Base-by-base conservation (phyloP, 331 rosid species). In the Prunus yedoensis region DNA sequence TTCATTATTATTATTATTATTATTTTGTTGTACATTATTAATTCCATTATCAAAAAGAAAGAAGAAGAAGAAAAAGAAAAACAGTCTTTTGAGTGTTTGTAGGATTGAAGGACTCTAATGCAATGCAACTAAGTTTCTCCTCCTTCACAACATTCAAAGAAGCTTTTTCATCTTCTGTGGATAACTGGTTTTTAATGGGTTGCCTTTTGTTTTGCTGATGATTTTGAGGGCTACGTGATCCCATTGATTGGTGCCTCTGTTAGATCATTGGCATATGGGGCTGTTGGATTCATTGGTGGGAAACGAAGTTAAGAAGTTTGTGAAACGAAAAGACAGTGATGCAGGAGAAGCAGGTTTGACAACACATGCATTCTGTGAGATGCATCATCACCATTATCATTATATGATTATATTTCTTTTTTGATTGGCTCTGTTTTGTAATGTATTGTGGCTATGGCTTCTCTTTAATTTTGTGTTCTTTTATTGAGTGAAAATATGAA, bases 261-360 rank as follows among this genome's bases (percentile, higher is more conserved):
- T 56, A 69, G 82, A 64, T 66, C 77, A 82, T 53, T 16, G 58
- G 17, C 21, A 65, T 59, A 90, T 94, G 93, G 94, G 91, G 78
- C 73, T 82, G 86, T 78, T 89, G 80, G 96, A 83, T 81, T 87
- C 89, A 3, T 78, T 94, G 45, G 77, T 81, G 78, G 84, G 84
- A 28, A 82, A 49, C 74, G 81, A 62, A 68, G 86, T 79, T 23
- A 74, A 84, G 27, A 90, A 66, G 66, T 78, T 85, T 30, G 79
- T 90, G 75, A 94, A 94, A 82, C 75, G 99, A 60, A 94, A 92
- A 77, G 97, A 94, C 61, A 94, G 97, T 78, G 99, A 94, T 84
- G 99, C 97, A 32, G 98, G 97, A 57, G 99, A 94, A 86, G 78
- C 97, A 89, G 97, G 97, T 94, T 72, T 59, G 28, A 17, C 14